phyloP scores from a whole-genome alignment of 805 yeast species.

The Wickerhamiella shivajii region DNA sequence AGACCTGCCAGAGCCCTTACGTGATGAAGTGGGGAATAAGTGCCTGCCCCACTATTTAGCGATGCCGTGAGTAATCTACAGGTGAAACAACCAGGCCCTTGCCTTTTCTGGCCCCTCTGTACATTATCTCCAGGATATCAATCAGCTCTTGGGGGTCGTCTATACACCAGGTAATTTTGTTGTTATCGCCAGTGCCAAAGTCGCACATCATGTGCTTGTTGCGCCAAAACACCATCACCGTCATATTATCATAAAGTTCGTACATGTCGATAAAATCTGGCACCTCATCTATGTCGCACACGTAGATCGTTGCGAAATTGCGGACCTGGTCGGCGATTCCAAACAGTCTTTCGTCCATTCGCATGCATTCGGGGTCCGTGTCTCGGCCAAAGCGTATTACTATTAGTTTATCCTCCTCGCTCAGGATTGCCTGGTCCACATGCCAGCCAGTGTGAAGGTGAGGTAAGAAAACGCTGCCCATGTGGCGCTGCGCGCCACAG shows the following conservation, averaged over 20 bases:
- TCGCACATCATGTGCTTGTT: slow-evolving; percentile 97
- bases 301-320: slow-evolving; percentile 75
- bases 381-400: slow-evolving; percentile 82
- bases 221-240: slow-evolving; percentile 84
- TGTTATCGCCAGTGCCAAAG: slow-evolving; percentile 95
- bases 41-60: too few species aligned
- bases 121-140: slow-evolving; percentile 79
- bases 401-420: slow-evolving; percentile 75
- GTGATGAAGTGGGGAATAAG: too few species aligned
- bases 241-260: slow-evolving; percentile 77
- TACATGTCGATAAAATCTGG: slow-evolving; percentile 87
- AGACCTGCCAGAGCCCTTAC: too few species aligned
- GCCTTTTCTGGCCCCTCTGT: slow-evolving; percentile 84
- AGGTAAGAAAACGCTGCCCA: slow-evolving; percentile 76
- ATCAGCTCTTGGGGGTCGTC: slow-evolving; percentile 78
- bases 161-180: slow-evolving; percentile 71
- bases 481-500: slow-evolving; percentile 22
- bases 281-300: slow-evolving; percentile 79
- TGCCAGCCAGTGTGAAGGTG: slow-evolving; percentile 86
- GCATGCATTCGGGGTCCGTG: slow-evolving; percentile 59
- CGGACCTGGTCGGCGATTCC: slow-evolving; percentile 68
- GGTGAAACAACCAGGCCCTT: slow-evolving; percentile 85
- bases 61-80: slow-evolving; percentile 22
- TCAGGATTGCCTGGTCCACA: slow-evolving; percentile 90
- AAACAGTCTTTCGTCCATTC: slow-evolving; percentile 77